Evolutionary conservation across 345 rosid species (phyloP).

Genomic region (Gossypium longicalyx): DNA sequence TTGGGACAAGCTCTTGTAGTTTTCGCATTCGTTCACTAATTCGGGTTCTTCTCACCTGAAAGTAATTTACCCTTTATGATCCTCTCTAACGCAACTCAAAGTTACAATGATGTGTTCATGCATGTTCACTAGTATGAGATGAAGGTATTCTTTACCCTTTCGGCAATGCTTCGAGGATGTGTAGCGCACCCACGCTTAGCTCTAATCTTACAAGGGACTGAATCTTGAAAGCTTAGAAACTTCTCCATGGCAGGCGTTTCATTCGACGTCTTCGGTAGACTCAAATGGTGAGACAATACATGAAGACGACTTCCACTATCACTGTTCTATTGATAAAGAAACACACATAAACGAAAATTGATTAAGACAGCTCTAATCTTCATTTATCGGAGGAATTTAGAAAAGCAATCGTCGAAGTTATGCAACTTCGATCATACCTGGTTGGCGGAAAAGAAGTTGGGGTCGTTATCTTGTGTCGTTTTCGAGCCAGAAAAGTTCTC

Average conservation of each 20-base stretch:
- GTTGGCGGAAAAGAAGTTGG: conserved; percentile 30
- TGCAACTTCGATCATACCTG: conserved; percentile 36
- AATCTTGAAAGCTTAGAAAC: conserved; percentile 64
- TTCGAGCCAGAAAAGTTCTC: conserved; percentile 44
- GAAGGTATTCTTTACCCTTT: conserved; percentile 48
- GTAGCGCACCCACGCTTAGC: conserved; percentile 99
- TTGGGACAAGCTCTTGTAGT: conserved; percentile 91
- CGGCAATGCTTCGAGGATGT: conserved; percentile 98
- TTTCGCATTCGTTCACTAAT: conserved; percentile 96
- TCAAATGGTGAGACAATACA: conserved; percentile 42
- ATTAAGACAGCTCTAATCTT: background rate
- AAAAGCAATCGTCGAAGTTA: background rate
- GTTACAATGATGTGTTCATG: background rate
- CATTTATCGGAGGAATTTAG: background rate
- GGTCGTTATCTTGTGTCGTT: conserved; percentile 40
- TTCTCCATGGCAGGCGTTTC: conserved; percentile 66
- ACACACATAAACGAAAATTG: conserved; percentile 9
- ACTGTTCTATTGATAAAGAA: conserved; percentile 30
- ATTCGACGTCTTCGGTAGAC: conserved; percentile 47
- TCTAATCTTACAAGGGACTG: conserved; percentile 87
- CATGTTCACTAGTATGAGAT: too few species aligned
- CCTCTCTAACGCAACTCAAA: background rate
- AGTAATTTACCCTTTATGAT: background rate
- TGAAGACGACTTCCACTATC: conserved; percentile 34
- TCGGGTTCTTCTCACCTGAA: conserved; percentile 87